Evolutionary conservation across 176 grass and related monocot species (phyloP).

Genomic region (Aegilops longissima): DNA sequence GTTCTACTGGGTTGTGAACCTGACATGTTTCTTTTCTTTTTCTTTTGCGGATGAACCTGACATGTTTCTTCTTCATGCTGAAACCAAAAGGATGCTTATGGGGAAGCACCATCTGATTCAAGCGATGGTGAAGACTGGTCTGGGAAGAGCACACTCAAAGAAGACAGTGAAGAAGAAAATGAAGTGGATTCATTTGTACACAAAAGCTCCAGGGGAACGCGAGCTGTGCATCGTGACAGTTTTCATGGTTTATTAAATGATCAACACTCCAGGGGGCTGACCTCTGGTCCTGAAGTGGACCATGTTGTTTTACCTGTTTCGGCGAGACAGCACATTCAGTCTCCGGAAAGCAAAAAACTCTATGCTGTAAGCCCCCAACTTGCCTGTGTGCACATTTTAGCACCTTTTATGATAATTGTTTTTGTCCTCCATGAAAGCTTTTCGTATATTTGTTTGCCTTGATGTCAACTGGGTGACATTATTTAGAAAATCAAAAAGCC

Average conservation of each 20-base stretch:
- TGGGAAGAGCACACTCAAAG: conserved; percentile 37
- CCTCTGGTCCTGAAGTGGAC: conserved; percentile 30
- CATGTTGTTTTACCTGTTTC: conserved; percentile 27
- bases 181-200: conserved; percentile 9
- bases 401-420: neutral
- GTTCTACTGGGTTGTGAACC: neutral
- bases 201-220: conserved; percentile 12
- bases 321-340: conserved; percentile 53
- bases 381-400: neutral
- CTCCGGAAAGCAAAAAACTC: conserved; percentile 61
- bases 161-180: conserved; percentile 34
- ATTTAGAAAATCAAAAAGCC: neutral
- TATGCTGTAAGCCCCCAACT: conserved; percentile 54
- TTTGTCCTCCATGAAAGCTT: neutral
- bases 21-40: conserved; percentile 30
- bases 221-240: neutral
- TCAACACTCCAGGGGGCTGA: conserved; percentile 8
- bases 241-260: conserved; percentile 23
- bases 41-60: neutral
- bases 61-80: conserved; percentile 36
- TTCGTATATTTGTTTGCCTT: conserved; percentile 10
- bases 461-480: neutral
- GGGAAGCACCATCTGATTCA: conserved; percentile 42
- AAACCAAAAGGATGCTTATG: conserved; percentile 62
- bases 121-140: conserved; percentile 74